These are phyloP conservation scores for Salix brachista DNA, from an alignment of 345 rosid genomes.

Conservation along the genomic window DNA sequence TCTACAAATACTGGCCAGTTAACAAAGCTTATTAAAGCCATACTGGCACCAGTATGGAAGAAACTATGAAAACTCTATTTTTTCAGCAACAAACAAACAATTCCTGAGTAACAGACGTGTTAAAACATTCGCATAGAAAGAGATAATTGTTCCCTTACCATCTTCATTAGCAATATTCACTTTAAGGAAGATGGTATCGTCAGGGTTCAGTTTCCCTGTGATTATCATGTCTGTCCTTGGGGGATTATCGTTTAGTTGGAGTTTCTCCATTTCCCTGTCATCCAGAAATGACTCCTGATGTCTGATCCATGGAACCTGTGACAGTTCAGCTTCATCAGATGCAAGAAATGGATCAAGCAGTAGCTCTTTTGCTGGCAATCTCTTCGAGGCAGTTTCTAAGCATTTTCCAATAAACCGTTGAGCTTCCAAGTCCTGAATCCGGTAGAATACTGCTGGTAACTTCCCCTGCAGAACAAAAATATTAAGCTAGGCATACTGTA, in stretches of 20 bases:
- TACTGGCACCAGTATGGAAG: background rate
- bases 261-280: slow-evolving; percentile 44
- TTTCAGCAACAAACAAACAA: background rate
- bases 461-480: slow-evolving; percentile 50
- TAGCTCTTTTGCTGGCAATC: slow-evolving; percentile 61
- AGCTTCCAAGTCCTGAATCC: slow-evolving; percentile 57
- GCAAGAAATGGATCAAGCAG: slow-evolving; percentile 60
- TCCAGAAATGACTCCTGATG: slow-evolving; percentile 54
- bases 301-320: slow-evolving; percentile 17
- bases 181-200: slow-evolving; percentile 60
- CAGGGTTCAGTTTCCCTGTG: slow-evolving; percentile 60
- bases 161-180: slow-evolving; percentile 52
- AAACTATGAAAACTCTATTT: background rate
- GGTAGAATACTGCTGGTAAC: slow-evolving; percentile 62
- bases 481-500: background rate
- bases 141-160: slow-evolving; percentile 34
- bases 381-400: slow-evolving; percentile 54
- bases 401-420: slow-evolving; percentile 63
- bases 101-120: background rate
- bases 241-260: slow-evolving; percentile 44
- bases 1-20: background rate
- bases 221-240: slow-evolving; percentile 56
- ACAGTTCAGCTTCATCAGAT: slow-evolving; percentile 38
- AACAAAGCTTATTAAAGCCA: background rate
- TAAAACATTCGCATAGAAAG: background rate